Percentiles rank a stretch among this genome's conserved stretches.
phyloP scores from a whole-genome alignment of 495 filamentous ascomycete genomes.

The Neurospora sp. region DNA sequence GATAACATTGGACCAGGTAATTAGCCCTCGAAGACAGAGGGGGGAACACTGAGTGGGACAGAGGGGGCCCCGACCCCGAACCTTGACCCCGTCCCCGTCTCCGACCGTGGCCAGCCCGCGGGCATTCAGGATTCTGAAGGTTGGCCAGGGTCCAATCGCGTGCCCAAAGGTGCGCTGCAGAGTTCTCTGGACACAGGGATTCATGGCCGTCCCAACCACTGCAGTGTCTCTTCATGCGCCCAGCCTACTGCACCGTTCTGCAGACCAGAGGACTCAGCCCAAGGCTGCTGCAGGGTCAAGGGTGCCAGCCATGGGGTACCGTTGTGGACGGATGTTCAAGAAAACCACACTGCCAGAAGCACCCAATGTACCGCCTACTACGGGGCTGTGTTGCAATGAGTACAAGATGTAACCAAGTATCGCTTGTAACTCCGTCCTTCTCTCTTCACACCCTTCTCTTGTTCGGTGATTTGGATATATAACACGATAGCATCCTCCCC shows the following conservation, averaged over 20 bases:
- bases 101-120: neutral
- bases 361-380: neutral
- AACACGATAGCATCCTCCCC: neutral
- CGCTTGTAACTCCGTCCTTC: neutral
- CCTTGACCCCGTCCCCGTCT: neutral
- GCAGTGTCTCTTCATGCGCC: neutral
- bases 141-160: neutral
- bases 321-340: neutral
- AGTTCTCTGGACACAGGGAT: neutral
- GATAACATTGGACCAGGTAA: neutral
- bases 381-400: neutral
- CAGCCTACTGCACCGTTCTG: neutral
- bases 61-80: neutral
- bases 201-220: neutral
- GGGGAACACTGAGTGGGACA: neutral
- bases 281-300: neutral
- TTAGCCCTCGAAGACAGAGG: neutral
- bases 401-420: neutral
- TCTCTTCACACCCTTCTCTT: neutral
- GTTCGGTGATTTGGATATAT: neutral
- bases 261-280: neutral
- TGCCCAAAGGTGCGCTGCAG: neutral
- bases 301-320: neutral
- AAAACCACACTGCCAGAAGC: neutral
- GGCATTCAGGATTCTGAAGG: neutral